Base-by-base conservation (phyloP, 768 basidiomycete species). In the Lyophyllum decastes region DNA sequence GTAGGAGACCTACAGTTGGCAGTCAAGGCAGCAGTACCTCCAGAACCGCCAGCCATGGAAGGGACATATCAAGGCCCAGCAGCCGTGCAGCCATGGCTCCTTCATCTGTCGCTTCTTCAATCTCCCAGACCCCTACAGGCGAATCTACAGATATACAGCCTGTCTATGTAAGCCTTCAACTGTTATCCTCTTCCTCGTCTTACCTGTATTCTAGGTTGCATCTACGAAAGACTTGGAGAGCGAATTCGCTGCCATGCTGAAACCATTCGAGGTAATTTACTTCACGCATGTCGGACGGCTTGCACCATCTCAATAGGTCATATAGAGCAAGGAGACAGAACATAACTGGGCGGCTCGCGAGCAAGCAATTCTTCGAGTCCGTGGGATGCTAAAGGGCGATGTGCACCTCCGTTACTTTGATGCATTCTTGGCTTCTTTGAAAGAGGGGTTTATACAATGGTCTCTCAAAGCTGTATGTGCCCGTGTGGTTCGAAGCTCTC, bases 261-360 rank as follows among this genome's bases (percentile, higher is more conserved):
- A 90, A 52, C 75, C 80, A 30, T 98, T 97, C 65, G 92, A 93
- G 74, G 93, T 89, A n/a, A 66, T 49, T 76, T 65, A 4, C n/a
- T 30, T 62, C 50, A 55, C 33, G 50, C 55, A 34, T 12, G 53
- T 52, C 21, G n/a, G n/a, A 43, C 9, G 4, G 17, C 2, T 35
- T 44, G 48, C 22, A 41, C 21, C 16, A 4, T 22, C 19, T 54
- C 7, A 51, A 60, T 30, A 26, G 8, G 30, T 19, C 14, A 46
- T 54, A 2, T 60, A 94, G 89, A 97, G 96, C n/a, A 96, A 85
- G 74, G 96, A 99, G 75, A 90, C 91, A 0, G 96, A 99, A 69
- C 92, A 95, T 61, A 99, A 99, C 64, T 99, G 96, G 96, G 79
- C 83, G 43, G 76, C 79, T 26, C 83, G 96, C 57, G 96, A 99